Evolutionary conservation across 208 protist genomes (phyloP).

Genomic region (Herpetomonas muscarum): DNA sequence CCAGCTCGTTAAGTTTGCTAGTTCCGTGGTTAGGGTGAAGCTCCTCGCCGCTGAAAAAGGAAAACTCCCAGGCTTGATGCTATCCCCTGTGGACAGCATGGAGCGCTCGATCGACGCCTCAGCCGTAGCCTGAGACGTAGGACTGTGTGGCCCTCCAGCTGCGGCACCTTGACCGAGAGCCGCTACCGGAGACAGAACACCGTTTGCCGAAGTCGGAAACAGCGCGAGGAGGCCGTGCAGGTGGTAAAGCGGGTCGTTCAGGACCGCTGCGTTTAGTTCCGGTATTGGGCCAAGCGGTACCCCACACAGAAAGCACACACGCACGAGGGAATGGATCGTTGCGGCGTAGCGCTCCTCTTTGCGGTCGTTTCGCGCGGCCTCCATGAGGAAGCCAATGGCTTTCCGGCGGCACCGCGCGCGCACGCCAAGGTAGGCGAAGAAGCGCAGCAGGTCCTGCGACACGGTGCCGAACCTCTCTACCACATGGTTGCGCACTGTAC

Average conservation of each 20-base stretch:
- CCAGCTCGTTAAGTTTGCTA: slow-evolving; percentile 9
- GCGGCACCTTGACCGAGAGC: not conserved
- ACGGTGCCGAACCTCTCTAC: slow-evolving; percentile 18
- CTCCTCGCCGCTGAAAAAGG: slow-evolving; percentile 19
- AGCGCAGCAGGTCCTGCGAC: slow-evolving; percentile 30
- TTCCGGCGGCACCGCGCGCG: slow-evolving; percentile 49
- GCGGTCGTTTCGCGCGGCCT: slow-evolving; percentile 25
- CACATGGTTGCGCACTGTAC: slow-evolving; percentile 21
- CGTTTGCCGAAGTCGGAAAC: not conserved
- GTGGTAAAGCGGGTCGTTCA: slow-evolving; percentile 21
- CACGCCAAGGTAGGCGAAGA: slow-evolving; percentile 43
- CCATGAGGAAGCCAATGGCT: slow-evolving; percentile 42
- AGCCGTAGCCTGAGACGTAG: too few species aligned
- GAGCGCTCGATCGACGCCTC: too few species aligned
- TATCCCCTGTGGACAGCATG: too few species aligned
- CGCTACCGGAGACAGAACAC: not conserved
- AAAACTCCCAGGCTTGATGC: too few species aligned
- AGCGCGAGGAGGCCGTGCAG: not conserved
- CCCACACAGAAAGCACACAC: slow-evolving; percentile 29
- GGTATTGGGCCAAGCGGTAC: slow-evolving; percentile 24
- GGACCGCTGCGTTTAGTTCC: slow-evolving; percentile 1
- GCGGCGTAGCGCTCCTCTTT: slow-evolving; percentile 15
- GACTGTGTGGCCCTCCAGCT: not conserved
- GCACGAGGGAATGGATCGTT: slow-evolving; percentile 24
- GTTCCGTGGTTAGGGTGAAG: slow-evolving; percentile 10